Base-by-base conservation (phyloP, 2,329 filamentous ascomycete genomes). In the Fusarium camptoceras region DNA sequence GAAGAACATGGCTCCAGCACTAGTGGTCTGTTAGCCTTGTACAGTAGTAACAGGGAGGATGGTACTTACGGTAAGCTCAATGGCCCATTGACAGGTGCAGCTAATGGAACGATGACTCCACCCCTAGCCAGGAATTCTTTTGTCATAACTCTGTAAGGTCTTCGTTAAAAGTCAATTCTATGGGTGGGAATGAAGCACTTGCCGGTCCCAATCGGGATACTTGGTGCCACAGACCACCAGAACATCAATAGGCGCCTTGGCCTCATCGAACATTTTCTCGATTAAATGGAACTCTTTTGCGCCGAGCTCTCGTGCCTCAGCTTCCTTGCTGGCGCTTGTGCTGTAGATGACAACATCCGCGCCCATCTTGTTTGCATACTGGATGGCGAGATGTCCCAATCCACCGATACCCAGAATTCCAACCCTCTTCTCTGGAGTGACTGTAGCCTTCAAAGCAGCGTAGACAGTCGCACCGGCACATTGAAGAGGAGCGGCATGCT, bases 171-270 rank as follows among this genome's bases (percentile, higher is more conserved):
- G 5, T 11, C 3, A 4, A 1, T 20, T 1, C n/a, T 16, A 3
- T 3, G 5, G 8, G 0, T 1, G 6, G 10, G 1, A 2, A 30
- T 9, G 3, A 9, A 15, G 0, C 0, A 27, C 57, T 24, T 11
- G 24, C 83, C 68, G 81, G 0, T 55, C 60, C 60, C 60, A 64
- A 10, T 64, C 58, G 0, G 60, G 60, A 8, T 64, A 64, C 3
- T 37, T 64, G 3, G 60, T 64, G 4, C 60, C 60, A 15, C 57
- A 63, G 6, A 63, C 20, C 0, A 63, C 58, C n/a, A 63, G 58
- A 37, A 63, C 34, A 10, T 63, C 58, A 14, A 63, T 43, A 1
- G 59, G 59, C 7, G 47, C 57, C 10, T 43, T 63, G 18, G 25
- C 28, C 16, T 60, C 37, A 1, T 62, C 47, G 3, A 55, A 43